Evolutionary conservation across 257 asterid genomes (phyloP).

Genomic region (Solanum gracilifrons): DNA sequence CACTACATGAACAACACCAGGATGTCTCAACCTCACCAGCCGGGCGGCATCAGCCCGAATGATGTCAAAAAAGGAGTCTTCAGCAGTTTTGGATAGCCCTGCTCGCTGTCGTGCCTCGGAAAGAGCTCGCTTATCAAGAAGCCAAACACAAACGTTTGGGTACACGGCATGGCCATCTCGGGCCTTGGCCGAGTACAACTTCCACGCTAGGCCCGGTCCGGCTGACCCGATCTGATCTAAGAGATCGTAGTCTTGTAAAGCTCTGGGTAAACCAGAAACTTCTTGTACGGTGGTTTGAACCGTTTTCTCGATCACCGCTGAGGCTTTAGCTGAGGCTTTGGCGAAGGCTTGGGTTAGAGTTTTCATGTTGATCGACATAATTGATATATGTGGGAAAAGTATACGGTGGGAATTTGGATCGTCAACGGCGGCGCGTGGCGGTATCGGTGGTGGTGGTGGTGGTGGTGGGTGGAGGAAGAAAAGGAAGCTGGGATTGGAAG

Average conservation of each 20-base stretch:
- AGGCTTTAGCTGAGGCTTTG: slow-evolving; percentile 94
- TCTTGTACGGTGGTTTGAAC: slow-evolving; percentile 95
- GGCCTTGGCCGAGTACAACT: slow-evolving; percentile 74
- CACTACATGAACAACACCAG: slow-evolving; percentile 96
- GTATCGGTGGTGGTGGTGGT: neutral
- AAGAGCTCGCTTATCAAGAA: slow-evolving; percentile 68
- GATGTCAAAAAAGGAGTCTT: slow-evolving; percentile 76
- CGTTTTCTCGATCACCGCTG: slow-evolving; percentile 94
- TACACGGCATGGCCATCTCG: slow-evolving; percentile 68
- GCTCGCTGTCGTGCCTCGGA: slow-evolving; percentile 85
- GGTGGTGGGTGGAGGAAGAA: neutral
- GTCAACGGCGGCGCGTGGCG: neutral
- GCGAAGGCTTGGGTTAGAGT: slow-evolving; percentile 90
- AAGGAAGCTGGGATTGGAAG: neutral
- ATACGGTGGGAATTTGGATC: neutral
- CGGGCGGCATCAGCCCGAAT: slow-evolving; percentile 89
- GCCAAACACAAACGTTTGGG: slow-evolving; percentile 90
- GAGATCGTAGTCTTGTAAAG: slow-evolving; percentile 81
- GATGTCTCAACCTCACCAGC: slow-evolving; percentile 91
- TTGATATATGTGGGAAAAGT: neutral
- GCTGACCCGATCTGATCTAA: slow-evolving; percentile 93
- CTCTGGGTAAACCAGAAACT: slow-evolving; percentile 80
- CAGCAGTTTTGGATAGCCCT: slow-evolving; percentile 79
- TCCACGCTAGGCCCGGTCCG: slow-evolving; percentile 91
- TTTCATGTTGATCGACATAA: slow-evolving; percentile 90